Conservation (phyloP, 2,329 filamentous ascomycete species). For the Penicillium sp. region DNA sequence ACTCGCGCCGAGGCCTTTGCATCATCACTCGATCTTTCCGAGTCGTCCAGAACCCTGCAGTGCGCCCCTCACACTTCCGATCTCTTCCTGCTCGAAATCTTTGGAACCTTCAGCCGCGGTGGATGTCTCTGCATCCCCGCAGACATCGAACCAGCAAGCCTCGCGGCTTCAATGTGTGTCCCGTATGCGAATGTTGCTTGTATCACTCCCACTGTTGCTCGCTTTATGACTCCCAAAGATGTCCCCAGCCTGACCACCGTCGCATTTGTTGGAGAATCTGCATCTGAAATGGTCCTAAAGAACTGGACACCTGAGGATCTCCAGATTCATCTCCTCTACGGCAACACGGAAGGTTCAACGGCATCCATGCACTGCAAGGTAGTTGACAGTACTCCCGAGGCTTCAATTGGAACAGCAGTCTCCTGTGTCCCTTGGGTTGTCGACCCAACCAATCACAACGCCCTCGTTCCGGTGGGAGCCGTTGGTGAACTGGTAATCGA, state of each 20-base stretch:
- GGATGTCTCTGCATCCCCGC: slow-evolving; percentile 52
- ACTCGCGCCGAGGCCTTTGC: slow-evolving; percentile 33
- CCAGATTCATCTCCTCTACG: slow-evolving; percentile 26
- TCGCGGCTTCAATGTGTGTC: slow-evolving; percentile 55
- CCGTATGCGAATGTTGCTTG: slow-evolving; percentile 35
- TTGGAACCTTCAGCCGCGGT: slow-evolving; percentile 42
- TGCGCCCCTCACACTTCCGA: slow-evolving; percentile 51
- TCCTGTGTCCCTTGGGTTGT: slow-evolving; percentile 39
- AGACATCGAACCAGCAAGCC: slow-evolving; percentile 50
- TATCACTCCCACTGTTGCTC: slow-evolving; percentile 36
- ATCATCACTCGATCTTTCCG: slow-evolving; percentile 22
- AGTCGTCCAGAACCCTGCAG: slow-evolving; percentile 38
- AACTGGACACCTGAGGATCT: slow-evolving; percentile 21
- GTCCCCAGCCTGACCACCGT: slow-evolving; percentile 27
- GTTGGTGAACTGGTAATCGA: slow-evolving; percentile 39
- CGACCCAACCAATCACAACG: slow-evolving; percentile 30
- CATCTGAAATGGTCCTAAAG: slow-evolving; percentile 2
- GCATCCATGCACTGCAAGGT: slow-evolving; percentile 22
- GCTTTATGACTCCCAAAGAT: slow-evolving; percentile 28
- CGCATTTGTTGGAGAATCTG: slow-evolving; percentile 25
- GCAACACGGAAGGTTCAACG: slow-evolving; percentile 29
- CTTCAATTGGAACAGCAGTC: slow-evolving; percentile 25
- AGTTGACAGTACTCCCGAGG: neutral
- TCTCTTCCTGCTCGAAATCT: slow-evolving; percentile 44
- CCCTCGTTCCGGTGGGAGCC: slow-evolving; percentile 38